Conservation (phyloP, 768 basidiomycete species). For the Dentipellis sp. region DNA sequence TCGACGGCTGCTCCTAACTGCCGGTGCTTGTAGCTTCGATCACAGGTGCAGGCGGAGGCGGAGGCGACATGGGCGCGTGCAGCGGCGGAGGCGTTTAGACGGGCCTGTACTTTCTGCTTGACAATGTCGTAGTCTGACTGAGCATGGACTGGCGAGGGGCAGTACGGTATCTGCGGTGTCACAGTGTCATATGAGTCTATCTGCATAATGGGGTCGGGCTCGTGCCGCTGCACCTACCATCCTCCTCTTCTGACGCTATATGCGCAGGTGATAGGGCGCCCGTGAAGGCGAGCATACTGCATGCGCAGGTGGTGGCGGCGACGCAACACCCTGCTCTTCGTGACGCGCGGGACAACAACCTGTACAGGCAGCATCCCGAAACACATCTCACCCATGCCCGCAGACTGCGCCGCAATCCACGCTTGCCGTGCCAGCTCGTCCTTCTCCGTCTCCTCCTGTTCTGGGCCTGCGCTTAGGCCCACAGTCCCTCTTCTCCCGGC, state of each 20-base stretch:
- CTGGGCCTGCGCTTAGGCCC: neutral
- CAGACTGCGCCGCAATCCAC: conserved; percentile 45
- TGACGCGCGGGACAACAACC: conserved; percentile 5
- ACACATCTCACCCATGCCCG: conserved; percentile 48
- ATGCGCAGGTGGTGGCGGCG: conserved; percentile 21
- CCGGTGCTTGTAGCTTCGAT: conserved; percentile 28
- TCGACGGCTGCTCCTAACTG: conserved; percentile 60
- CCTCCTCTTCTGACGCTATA: conserved; percentile 36
- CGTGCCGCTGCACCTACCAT: conserved; percentile 26
- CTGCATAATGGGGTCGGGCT: neutral
- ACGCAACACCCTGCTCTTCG: too few relatives aligned
- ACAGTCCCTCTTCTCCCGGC: neutral
- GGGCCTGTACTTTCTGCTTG: conserved; percentile 18
- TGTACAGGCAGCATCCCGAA: conserved; percentile 41
- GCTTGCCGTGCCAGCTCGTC: conserved; percentile 49
- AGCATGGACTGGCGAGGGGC: conserved; percentile 21
- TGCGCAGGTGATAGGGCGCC: conserved; percentile 15
- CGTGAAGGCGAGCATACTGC: conserved; percentile 13
- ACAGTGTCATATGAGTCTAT: conserved; percentile 10
- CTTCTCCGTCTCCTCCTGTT: conserved; percentile 38
- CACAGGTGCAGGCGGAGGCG: conserved; percentile 22
- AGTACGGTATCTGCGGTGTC: conserved; percentile 12
- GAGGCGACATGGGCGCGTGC: conserved; percentile 23
- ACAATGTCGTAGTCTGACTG: conserved; percentile 26
- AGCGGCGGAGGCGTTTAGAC: conserved; percentile 37